Percentiles rank a stretch among this genome's conserved stretches.
Evolutionary conservation across 306 rosid species (phyloP).

Genomic region (Ammopiptanthus mongolicus): DNA sequence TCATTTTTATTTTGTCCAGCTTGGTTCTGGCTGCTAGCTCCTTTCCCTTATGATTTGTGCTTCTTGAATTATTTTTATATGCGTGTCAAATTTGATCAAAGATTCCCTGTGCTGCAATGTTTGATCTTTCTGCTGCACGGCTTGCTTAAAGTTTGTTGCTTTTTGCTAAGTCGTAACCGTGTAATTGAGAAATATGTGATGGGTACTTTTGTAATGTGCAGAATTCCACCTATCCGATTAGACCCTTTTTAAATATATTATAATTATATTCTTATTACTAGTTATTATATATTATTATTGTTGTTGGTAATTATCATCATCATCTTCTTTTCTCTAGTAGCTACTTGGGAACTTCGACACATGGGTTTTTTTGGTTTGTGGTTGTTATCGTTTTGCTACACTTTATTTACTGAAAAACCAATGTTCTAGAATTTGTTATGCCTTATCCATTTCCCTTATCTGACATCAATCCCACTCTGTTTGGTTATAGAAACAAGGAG

Average conservation of each 20-base stretch:
- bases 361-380: constrained; percentile 24
- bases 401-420: background rate
- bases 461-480: too few species aligned
- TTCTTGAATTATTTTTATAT: background rate
- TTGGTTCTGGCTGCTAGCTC: background rate
- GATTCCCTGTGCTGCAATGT: background rate
- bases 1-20: background rate
- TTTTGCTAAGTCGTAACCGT: background rate
- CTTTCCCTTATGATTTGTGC: background rate
- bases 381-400: constrained; percentile 22
- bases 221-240: background rate
- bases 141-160: background rate
- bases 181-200: constrained; percentile 12
- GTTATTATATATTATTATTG: too few species aligned
- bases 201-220: constrained; percentile 22
- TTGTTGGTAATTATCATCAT: background rate
- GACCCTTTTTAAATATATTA: background rate
- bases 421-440: constrained; percentile 15
- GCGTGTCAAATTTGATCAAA: background rate
- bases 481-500: too few species aligned
- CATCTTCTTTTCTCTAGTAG: constrained; percentile 20
- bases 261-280: too few species aligned
- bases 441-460: constrained; percentile 12
- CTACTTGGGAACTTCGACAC: constrained; percentile 22
- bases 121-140: constrained; percentile 10